Conservation (phyloP, 2,329 filamentous ascomycete genomes). For the Dothideomycetes sp. region DNA sequence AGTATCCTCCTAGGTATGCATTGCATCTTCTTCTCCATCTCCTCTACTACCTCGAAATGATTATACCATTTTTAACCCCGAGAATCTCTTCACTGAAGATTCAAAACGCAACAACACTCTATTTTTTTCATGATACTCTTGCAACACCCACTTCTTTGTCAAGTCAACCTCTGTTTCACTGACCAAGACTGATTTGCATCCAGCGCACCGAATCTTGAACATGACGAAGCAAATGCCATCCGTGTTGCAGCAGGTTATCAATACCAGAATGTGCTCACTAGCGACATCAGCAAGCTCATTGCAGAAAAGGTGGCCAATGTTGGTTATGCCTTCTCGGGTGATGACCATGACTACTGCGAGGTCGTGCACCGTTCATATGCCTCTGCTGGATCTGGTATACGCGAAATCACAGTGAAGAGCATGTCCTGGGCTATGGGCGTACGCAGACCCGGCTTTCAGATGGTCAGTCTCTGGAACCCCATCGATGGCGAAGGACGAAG, state of each 20-base stretch:
- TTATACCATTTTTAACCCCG: no score
- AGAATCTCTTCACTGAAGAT: no score
- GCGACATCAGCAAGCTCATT: slow-evolving; percentile 63
- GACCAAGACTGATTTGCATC: no score
- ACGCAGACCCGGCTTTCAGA: slow-evolving; percentile 71
- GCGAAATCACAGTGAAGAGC: slow-evolving; percentile 90
- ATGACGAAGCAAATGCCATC: slow-evolving; percentile 67
- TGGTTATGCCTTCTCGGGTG: slow-evolving; percentile 79
- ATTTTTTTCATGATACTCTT: no score
- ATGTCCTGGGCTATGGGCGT: slow-evolving; percentile 96
- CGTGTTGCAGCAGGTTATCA: slow-evolving; percentile 73
- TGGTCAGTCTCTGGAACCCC: slow-evolving; percentile 88
- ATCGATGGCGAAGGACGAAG: slow-evolving; percentile 44
- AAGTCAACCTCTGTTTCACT: no score
- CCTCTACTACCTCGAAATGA: no score
- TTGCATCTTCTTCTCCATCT: no score
- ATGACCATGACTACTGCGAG: slow-evolving; percentile 98
- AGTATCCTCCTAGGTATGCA: slow-evolving; percentile 70
- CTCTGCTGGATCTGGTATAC: slow-evolving; percentile 44
- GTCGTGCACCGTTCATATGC: slow-evolving; percentile 61
- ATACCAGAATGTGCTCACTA: slow-evolving; percentile 87
- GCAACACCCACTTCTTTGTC: no score
- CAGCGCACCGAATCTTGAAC: slow-evolving; percentile 34
- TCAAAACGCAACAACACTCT: no score
- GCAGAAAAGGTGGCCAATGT: slow-evolving; percentile 72